Evolutionary conservation across 352 stramenopile species (phyloP).

Genomic region (Globisporangium acanthophoron): DNA sequence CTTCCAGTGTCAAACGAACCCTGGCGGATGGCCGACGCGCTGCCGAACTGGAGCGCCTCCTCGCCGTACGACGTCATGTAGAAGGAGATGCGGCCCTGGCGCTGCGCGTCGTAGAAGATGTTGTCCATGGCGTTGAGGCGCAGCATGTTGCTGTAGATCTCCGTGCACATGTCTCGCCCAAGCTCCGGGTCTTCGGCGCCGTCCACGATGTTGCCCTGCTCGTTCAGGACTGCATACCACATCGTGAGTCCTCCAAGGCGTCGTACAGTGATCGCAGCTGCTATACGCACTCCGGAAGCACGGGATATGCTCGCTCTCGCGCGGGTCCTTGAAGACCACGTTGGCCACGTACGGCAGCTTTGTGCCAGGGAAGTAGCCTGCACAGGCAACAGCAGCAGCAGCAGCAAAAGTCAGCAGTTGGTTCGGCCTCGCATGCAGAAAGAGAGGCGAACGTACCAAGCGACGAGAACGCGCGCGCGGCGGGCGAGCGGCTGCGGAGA

Average conservation of each 20-base stretch:
- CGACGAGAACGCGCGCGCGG: constrained; percentile 23
- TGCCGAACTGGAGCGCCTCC: constrained; percentile 95
- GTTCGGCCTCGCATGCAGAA: neutral
- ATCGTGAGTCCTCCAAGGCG: neutral
- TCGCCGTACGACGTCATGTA: constrained; percentile 95
- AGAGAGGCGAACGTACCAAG: constrained; percentile 18
- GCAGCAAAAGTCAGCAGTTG: neutral
- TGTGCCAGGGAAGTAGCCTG: constrained; percentile 72
- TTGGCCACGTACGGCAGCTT: constrained; percentile 86
- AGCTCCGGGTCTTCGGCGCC: constrained; percentile 72
- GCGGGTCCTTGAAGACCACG: constrained; percentile 86
- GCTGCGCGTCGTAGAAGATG: constrained; percentile 95
- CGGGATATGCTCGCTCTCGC: constrained; percentile 76
- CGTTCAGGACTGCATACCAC: constrained; percentile 63
- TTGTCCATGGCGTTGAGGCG: constrained; percentile 94
- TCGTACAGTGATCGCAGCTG: neutral
- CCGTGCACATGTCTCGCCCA: constrained; percentile 62
- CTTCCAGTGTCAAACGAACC: constrained; percentile 9
- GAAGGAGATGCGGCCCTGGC: constrained; percentile 97
- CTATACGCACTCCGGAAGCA: constrained; percentile 86
- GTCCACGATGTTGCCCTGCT: constrained; percentile 72
- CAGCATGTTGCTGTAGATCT: constrained; percentile 87
- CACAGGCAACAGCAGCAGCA: neutral
- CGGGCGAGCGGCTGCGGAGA: constrained; percentile 5
- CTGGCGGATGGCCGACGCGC: constrained; percentile 84